Evolutionary conservation across 192 early-diverging fungal genomes (phyloP).

Genomic region (Cetraspora pellucida): DNA sequence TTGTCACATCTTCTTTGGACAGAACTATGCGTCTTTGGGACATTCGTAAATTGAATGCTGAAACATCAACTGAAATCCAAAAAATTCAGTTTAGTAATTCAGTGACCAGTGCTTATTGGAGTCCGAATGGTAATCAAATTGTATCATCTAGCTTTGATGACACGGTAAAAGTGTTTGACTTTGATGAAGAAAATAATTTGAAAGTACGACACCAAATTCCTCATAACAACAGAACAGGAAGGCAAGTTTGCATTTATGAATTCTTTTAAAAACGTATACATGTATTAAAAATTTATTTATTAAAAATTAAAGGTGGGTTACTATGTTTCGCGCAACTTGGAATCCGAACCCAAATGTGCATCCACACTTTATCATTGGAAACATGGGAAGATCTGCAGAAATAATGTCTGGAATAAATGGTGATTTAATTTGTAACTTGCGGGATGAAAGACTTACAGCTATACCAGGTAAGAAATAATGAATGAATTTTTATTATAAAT

Average conservation of each 20-base stretch:
- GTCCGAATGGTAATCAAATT: constrained; percentile 58
- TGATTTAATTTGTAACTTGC: constrained; percentile 50
- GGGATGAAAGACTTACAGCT: constrained; percentile 50
- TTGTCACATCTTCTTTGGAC: constrained; percentile 58
- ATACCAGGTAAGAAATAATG: constrained; percentile 13
- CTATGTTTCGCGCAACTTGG: constrained; percentile 66
- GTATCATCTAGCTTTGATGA: constrained; percentile 63
- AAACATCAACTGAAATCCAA: constrained; percentile 32
- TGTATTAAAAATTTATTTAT: not conserved
- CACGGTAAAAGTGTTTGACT: constrained; percentile 54
- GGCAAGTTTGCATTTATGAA: constrained; percentile 33
- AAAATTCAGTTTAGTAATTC: constrained; percentile 52
- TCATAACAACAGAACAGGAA: constrained; percentile 68
- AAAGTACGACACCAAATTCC: constrained; percentile 44
- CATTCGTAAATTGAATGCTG: constrained; percentile 49
- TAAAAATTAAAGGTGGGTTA: constrained; percentile 59
- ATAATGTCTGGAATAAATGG: constrained; percentile 61
- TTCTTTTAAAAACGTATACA: not conserved
- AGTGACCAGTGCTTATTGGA: constrained; percentile 69
- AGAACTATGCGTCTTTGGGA: constrained; percentile 66
- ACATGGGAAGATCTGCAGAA: constrained; percentile 66
- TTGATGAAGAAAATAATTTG: constrained; percentile 44
- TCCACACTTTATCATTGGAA: constrained; percentile 63
- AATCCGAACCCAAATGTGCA: constrained; percentile 46
- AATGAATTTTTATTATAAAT: not conserved